Percentiles rank a stretch among this genome's conserved stretches.
phyloP scores from a whole-genome alignment of 2,329 filamentous ascomycete genomes.

The Aspergillus sp. region DNA sequence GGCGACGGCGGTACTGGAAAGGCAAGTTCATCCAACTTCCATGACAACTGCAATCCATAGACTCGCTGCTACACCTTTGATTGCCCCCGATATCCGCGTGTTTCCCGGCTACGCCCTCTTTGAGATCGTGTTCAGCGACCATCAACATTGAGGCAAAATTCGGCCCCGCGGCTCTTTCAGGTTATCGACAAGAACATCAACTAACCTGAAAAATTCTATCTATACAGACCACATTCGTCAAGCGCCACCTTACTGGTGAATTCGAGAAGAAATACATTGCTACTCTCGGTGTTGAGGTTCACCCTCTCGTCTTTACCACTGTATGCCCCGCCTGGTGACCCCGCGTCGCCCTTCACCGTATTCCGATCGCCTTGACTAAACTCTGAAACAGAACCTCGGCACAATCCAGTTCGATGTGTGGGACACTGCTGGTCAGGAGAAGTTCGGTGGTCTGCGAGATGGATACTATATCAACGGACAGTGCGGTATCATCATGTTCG shows the following conservation, averaged over 20 bases:
- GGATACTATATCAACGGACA: slow-evolving; percentile 99
- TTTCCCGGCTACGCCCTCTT: slow-evolving; percentile 16
- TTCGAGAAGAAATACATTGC: slow-evolving; percentile 99
- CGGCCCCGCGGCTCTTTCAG: slow-evolving; percentile 27
- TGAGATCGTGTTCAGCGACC: slow-evolving; percentile 26
- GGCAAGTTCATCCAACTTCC: slow-evolving; percentile 61
- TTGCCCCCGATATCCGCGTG: background rate
- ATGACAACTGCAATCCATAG: background rate
- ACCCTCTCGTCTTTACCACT: slow-evolving; percentile 96
- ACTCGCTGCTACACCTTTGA: background rate
- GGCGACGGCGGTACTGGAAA: slow-evolving; percentile 99
- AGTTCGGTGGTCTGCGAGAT: slow-evolving; percentile 98
- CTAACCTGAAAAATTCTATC: slow-evolving; percentile 15
- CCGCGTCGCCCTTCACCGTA: slow-evolving; percentile 32
- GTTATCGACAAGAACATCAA: slow-evolving; percentile 6
- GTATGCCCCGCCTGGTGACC: slow-evolving; percentile 65
- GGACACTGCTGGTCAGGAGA: slow-evolving; percentile 99
- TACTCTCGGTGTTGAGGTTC: slow-evolving; percentile 98
- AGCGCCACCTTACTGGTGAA: slow-evolving; percentile 99
- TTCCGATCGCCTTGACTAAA: slow-evolving; percentile 32
- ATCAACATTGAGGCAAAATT: slow-evolving; percentile 35
- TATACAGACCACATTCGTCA: slow-evolving; percentile 95
- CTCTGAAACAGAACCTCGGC: slow-evolving; percentile 74
- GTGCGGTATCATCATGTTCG: slow-evolving; percentile 99
- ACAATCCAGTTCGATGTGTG: slow-evolving; percentile 98